These are phyloP conservation scores for Fusarium xyrophilum DNA, from an alignment of 2,329 filamentous ascomycete species.

Conservation along the genomic window DNA sequence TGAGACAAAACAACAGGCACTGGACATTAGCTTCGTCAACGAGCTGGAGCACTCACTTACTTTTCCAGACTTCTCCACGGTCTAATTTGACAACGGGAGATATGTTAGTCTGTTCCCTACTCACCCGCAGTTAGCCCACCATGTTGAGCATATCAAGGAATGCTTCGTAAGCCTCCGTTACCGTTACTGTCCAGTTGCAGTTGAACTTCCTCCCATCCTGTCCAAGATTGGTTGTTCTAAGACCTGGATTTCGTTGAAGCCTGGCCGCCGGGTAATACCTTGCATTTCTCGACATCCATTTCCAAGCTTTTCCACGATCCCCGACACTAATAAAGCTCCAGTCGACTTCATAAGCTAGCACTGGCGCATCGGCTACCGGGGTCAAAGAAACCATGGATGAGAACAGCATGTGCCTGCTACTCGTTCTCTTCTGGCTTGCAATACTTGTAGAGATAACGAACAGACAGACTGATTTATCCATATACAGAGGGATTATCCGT, in stretches of 20 bases:
- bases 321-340: neutral
- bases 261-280: constrained; percentile 11
- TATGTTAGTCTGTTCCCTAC: neutral
- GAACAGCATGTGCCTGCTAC: neutral
- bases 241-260: constrained; percentile 21
- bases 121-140: too few relatives aligned
- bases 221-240: neutral
- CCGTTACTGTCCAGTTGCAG: constrained; percentile 5
- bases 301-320: constrained; percentile 23
- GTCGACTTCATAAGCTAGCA: constrained; percentile 6
- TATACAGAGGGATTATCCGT: neutral
- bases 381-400: constrained; percentile 4
- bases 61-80: neutral
- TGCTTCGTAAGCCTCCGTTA: constrained; percentile 7
- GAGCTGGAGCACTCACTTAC: neutral
- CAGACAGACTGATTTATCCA: constrained; percentile 1
- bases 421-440: neutral
- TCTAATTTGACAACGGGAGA: neutral
- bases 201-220: neutral
- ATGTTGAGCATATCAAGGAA: neutral
- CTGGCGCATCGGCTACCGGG: constrained; percentile 8
- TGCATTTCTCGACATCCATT: constrained; percentile 29
- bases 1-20: neutral
- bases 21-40: too few relatives aligned
- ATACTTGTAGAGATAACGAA: constrained; percentile 11